Evolutionary conservation across 768 basidiomycete genomes (phyloP).

Genomic region (Naematelia encephala): DNA sequence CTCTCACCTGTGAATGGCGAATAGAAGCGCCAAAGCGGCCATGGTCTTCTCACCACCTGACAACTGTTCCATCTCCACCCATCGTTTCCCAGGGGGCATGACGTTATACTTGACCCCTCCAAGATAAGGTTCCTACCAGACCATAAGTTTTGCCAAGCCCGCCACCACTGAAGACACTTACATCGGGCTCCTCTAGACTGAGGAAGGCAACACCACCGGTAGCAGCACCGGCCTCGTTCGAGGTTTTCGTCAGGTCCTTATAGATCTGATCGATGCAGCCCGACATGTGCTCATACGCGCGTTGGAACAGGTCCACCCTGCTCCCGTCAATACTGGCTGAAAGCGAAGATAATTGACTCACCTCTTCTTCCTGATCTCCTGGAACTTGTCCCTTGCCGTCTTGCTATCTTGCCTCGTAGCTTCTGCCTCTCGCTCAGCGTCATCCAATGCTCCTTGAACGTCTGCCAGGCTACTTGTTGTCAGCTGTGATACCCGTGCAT

Average conservation of each 20-base stretch:
- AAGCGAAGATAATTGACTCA: slow-evolving; percentile 44
- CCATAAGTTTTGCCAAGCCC: not conserved
- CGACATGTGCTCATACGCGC: slow-evolving; percentile 93
- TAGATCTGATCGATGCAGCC: slow-evolving; percentile 93
- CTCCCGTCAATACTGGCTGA: slow-evolving; percentile 9
- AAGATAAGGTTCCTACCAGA: slow-evolving; percentile 73
- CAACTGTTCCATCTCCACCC: slow-evolving; percentile 97
- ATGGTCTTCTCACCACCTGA: slow-evolving; percentile 99
- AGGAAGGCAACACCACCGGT: slow-evolving; percentile 90
- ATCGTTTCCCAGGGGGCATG: slow-evolving; percentile 99
- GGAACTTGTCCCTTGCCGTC: slow-evolving; percentile 84
- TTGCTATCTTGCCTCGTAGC: slow-evolving; percentile 86
- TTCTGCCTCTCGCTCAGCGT: slow-evolving; percentile 89
- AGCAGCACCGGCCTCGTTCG: slow-evolving; percentile 57
- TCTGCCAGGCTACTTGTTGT: slow-evolving; percentile 39
- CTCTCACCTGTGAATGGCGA: slow-evolving; percentile 76
- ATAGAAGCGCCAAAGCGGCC: slow-evolving; percentile 90
- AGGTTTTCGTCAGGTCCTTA: slow-evolving; percentile 95
- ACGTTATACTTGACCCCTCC: slow-evolving; percentile 97
- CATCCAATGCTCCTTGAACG: slow-evolving; percentile 67
- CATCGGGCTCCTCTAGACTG: slow-evolving; percentile 92
- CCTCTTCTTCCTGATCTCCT: slow-evolving; percentile 78
- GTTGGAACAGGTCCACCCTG: slow-evolving; percentile 83
- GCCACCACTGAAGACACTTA: slow-evolving; percentile 49
- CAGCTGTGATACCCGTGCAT: not conserved